Base-by-base conservation (phyloP, 106 monocot species). In the Dendrobium catenatum region DNA sequence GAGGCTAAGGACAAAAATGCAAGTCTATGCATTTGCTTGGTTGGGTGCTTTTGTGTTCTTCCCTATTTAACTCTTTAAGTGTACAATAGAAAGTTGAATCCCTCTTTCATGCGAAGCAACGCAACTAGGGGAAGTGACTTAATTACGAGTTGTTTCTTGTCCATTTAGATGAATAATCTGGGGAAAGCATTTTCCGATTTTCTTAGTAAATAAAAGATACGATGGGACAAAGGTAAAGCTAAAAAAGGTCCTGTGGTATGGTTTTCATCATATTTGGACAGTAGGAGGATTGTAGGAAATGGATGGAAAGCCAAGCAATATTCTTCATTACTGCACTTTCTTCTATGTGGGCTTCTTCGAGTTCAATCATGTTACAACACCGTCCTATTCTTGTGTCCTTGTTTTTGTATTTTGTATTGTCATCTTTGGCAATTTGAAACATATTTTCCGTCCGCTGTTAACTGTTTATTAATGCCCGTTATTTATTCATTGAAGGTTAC, bases 401-500 rank as follows among this genome's bases (percentile, higher is more conserved):
- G 10, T 4, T 70, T 15, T 70, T 15, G 33, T 70, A 70, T 5
- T 15, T 70, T 22, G 61, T 61, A 22, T 22, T 61, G 22, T 61
- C 13, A 10, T 33, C 0, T 11, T 42, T 42, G 15, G 40, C n/a
- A 74, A n/a, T 19, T 74, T 43, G 42, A 42, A 74, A 43, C 70
- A 70, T 74, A 74, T 74, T n/a, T 74, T 43, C 16, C 43, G 74
- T 74, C 20, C 74, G 7, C 41, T 44, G 74, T 74, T 74, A 47
- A 48, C 9, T 27, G 8, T 75, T 75, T 19, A 24, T 49, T 13
- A 76, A 13, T 48, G 0, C 4, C n/a, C 47, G 26, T 15, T 76
- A 43, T 8, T 37, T 46, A 2, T 37, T 46, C 80, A 27, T 73
- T 9, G 64, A 73, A 97, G 97, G 97, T 83, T 89, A 86, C 80